Percentiles rank a stretch among this genome's conserved stretches.
Conservation (phyloP, 2,329 filamentous ascomycete genomes). For the Phoma herbarum region DNA sequence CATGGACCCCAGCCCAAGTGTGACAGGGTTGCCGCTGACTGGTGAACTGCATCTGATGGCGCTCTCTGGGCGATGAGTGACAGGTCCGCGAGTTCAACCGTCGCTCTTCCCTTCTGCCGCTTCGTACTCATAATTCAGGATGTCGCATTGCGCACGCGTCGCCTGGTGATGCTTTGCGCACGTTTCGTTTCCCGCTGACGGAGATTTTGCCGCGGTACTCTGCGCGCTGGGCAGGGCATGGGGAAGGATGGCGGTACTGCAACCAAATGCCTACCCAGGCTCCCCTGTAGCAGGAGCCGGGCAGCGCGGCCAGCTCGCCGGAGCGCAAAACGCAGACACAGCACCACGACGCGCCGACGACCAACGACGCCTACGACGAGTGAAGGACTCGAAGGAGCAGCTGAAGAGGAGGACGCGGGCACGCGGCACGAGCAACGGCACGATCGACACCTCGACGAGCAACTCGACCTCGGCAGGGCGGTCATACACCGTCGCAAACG, state of each 20-base stretch:
- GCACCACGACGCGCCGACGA: constrained; percentile 43
- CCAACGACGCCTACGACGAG: constrained; percentile 45
- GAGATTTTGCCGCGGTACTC: constrained; percentile 24
- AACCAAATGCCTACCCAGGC: constrained; percentile 43
- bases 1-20: constrained; percentile 18
- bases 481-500: constrained; percentile 59
- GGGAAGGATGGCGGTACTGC: constrained; percentile 49
- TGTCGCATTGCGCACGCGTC: constrained; percentile 38
- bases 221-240: constrained; percentile 38
- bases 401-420: constrained; percentile 45
- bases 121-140: constrained; percentile 33
- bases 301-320: constrained; percentile 40
- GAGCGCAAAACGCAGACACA: constrained; percentile 34
- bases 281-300: constrained; percentile 31
- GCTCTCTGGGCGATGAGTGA: constrained; percentile 30
- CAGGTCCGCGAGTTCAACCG: constrained; percentile 39
- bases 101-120: constrained; percentile 26
- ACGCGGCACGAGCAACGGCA: constrained; percentile 45
- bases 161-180: constrained; percentile 32
- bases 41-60: constrained; percentile 38
- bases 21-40: constrained; percentile 26
- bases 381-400: constrained; percentile 51
- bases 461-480: constrained; percentile 44
- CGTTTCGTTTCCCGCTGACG: constrained; percentile 30
- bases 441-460: constrained; percentile 41